These are phyloP conservation scores for Myxozyma neotropica DNA, from an alignment of 805 yeast genomes.

Conservation along the genomic window DNA sequence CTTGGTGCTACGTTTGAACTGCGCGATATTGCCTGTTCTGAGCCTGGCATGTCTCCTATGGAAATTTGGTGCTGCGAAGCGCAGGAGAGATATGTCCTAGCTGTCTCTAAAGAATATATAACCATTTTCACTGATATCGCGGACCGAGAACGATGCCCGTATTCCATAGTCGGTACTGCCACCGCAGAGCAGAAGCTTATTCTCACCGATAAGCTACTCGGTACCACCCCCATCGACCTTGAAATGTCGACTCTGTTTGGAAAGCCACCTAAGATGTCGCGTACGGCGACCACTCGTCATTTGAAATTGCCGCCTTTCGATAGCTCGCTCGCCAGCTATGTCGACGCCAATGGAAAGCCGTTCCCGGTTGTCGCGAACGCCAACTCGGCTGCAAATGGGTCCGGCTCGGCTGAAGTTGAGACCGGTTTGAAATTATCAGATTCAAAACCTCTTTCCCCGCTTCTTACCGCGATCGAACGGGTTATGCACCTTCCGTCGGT, in stretches of 20 bases:
- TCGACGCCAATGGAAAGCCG: slow-evolving; percentile 23
- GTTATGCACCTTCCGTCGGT: slow-evolving; percentile 90
- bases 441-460: slow-evolving; percentile 25
- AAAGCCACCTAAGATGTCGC: slow-evolving; percentile 93
- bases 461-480: slow-evolving; percentile 64
- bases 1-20: slow-evolving; percentile 92
- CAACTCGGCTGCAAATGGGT: not conserved
- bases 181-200: slow-evolving; percentile 81
- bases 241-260: slow-evolving; percentile 96
- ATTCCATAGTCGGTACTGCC: slow-evolving; percentile 93
- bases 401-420: slow-evolving; percentile 10
- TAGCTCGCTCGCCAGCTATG: slow-evolving; percentile 40
- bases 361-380: not conserved
- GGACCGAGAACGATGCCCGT: slow-evolving; percentile 94
- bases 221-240: slow-evolving; percentile 88
- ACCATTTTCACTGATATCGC: slow-evolving; percentile 75
- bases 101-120: slow-evolving; percentile 79
- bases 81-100: slow-evolving; percentile 95
- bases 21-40: slow-evolving; percentile 85
- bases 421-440: slow-evolving; percentile 10
- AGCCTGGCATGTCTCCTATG: slow-evolving; percentile 99
- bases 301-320: slow-evolving; percentile 48
- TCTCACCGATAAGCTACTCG: slow-evolving; percentile 74
- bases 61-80: slow-evolving; percentile 99
- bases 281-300: slow-evolving; percentile 65